phyloP scores from a whole-genome alignment of 257 asterid species.

The Linaria vulgaris region DNA sequence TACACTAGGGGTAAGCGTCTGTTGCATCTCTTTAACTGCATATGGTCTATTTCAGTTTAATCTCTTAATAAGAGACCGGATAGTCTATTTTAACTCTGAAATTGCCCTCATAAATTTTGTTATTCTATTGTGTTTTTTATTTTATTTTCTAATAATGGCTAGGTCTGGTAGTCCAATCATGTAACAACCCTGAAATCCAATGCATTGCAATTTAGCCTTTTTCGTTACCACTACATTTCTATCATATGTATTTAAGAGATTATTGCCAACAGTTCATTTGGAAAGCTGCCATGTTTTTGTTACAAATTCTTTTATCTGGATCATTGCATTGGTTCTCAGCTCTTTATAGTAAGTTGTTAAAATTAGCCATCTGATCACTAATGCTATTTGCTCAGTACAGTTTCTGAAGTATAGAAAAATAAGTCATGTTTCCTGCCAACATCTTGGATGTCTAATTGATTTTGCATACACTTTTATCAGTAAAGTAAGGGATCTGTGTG shows the following conservation, averaged over 20 bases:
- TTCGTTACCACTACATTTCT: too few species aligned
- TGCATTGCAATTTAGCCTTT: not conserved
- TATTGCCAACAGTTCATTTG: not conserved
- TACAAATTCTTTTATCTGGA: not conserved
- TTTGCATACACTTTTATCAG: not conserved
- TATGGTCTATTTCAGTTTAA: not conserved
- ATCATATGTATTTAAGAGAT: too few species aligned
- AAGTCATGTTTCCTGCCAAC: not conserved
- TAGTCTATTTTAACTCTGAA: constrained; percentile 6
- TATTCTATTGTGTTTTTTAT: not conserved
- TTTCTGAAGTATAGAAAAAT: not conserved
- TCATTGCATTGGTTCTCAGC: not conserved
- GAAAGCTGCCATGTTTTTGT: not conserved
- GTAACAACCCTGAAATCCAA: not conserved
- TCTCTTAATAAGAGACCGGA: not conserved
- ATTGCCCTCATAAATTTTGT: not conserved
- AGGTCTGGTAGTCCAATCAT: not conserved
- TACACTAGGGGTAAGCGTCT: constrained; percentile 69
- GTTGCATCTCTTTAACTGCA: constrained; percentile 19
- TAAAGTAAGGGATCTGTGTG: not conserved
- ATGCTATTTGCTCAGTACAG: not conserved
- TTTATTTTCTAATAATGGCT: not conserved
- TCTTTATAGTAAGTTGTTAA: not conserved
- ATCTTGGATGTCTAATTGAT: not conserved
- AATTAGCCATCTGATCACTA: constrained; percentile 4